Evolutionary conservation across 306 rosid species (phyloP).

Genomic region (Astragalus glycyphyllos): DNA sequence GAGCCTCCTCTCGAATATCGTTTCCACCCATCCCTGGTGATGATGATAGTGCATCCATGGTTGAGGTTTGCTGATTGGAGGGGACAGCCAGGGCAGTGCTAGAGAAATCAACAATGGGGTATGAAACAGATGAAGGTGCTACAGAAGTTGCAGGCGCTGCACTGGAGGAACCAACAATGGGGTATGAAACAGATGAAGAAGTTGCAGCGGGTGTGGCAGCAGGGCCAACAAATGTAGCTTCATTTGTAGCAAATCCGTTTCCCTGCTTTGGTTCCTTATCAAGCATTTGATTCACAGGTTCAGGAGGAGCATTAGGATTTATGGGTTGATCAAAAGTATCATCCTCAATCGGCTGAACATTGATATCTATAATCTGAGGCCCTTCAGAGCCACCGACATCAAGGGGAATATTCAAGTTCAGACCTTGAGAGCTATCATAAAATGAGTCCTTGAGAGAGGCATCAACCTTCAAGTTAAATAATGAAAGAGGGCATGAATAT

Average conservation of each 20-base stretch:
- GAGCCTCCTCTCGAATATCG: constrained; percentile 56
- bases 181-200: constrained; percentile 52
- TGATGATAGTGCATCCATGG: constrained; percentile 41
- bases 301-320: constrained; percentile 36
- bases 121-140: constrained; percentile 44
- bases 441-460: constrained; percentile 56
- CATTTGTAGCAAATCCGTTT: constrained; percentile 45
- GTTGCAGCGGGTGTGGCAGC: constrained; percentile 41
- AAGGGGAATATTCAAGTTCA: constrained; percentile 72
- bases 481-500: not conserved
- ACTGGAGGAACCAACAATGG: constrained; percentile 52
- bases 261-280: constrained; percentile 45
- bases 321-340: constrained; percentile 43
- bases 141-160: constrained; percentile 41
- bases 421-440: constrained; percentile 52
- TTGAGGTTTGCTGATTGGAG: constrained; percentile 33
- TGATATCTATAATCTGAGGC: constrained; percentile 55
- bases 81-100: constrained; percentile 38
- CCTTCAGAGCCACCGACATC: constrained; percentile 38
- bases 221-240: constrained; percentile 55
- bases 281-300: constrained; percentile 45
- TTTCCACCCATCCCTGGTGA: constrained; percentile 42
- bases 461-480: constrained; percentile 67
- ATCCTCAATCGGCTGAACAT: constrained; percentile 50
- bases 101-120: constrained; percentile 55